Evolutionary conservation across 768 basidiomycete species (phyloP).

Genomic region (Panaeolus papilionaceus): DNA sequence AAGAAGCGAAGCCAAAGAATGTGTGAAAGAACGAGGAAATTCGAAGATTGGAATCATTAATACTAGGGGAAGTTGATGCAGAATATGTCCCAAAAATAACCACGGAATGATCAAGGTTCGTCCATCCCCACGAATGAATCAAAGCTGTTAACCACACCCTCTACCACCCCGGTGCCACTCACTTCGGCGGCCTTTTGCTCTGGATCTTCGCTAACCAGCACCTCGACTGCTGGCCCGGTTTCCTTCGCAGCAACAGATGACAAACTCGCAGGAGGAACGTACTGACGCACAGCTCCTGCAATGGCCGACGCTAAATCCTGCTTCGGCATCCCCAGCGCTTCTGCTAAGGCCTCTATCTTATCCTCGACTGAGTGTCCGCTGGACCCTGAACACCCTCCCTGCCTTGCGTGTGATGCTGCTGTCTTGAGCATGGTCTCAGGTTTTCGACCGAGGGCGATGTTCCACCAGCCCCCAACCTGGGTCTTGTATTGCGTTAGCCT

Average conservation of each 20-base stretch:
- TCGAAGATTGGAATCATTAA: background rate
- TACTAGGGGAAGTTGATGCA: background rate
- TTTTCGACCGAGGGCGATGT: slow-evolving; percentile 46
- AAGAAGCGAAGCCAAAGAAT: too few relatives aligned
- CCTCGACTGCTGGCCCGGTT: slow-evolving; percentile 49
- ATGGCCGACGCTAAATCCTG: slow-evolving; percentile 69
- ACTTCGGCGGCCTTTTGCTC: slow-evolving; percentile 10
- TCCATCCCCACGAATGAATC: slow-evolving; percentile 54
- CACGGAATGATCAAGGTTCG: slow-evolving; percentile 36
- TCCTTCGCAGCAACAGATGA: slow-evolving; percentile 58
- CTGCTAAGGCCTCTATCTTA: slow-evolving; percentile 64
- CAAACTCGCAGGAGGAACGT: slow-evolving; percentile 66
- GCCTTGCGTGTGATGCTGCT: slow-evolving; percentile 14
- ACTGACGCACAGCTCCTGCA: slow-evolving; percentile 59
- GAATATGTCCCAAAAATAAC: background rate
- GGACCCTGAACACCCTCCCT: slow-evolving; percentile 19
- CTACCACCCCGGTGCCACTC: slow-evolving; percentile 33
- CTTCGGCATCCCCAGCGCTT: slow-evolving; percentile 65
- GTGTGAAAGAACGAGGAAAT: background rate
- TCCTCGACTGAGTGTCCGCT: slow-evolving; percentile 50
- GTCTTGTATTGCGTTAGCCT: slow-evolving; percentile 53
- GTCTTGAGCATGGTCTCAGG: slow-evolving; percentile 23
- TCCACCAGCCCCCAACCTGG: slow-evolving; percentile 70
- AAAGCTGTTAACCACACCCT: slow-evolving; percentile 39
- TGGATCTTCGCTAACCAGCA: slow-evolving; percentile 38